Base-by-base conservation (phyloP, 495 filamentous ascomycete genomes). In the Chaetomium cochliodes region DNA sequence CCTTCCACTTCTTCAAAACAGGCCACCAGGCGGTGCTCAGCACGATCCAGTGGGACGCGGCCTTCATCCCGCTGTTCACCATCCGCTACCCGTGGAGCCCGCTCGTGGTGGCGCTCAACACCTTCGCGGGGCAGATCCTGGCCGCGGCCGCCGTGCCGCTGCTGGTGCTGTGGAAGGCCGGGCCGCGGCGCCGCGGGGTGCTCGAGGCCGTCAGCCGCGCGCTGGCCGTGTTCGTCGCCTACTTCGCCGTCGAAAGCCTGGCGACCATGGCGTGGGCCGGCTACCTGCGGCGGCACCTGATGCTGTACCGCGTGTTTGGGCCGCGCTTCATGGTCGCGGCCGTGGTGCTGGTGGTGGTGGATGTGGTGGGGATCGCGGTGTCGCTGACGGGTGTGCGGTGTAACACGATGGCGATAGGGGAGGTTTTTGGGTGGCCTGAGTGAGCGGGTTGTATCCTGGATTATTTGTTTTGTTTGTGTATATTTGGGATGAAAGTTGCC, bases 1-100 rank as follows among this genome's bases (percentile, higher is more conserved):
- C 87, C 67, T 96, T 92, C 74, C 86, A 96, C 79, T 99, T 88
- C 81, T 99, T 99, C 86, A 96, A 93, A 69, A 99, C 94, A 0
- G 94, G 94, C 67, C 94, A 99, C 76, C 96, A 98, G 76, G 93
- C 93, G 18, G 89, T 87, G 0, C 84, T 97, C 25, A 83, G 86
- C 69, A 88, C 85, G 64, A 96, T 99, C 74, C 96, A 99, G 70
- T 99, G 94, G 94, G 92, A 98, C 76, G 82, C 85, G n/a, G 93
- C 92, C 25, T 98, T 98, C 81, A 90, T 99, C 69, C 89, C 96
- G 1, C 80, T 98, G 30, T 83, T 86, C 52, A 85, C 87, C 3
- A 85, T 98, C 70, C 84, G 84, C 67, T 97, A 98, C 77, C 94
- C 96, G 39, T 97, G 89, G 88, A 87, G 87, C 12, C 92, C 94